Conservation (phyloP, 805 yeast genomes). For the Scheffersomyces amazonensis region DNA sequence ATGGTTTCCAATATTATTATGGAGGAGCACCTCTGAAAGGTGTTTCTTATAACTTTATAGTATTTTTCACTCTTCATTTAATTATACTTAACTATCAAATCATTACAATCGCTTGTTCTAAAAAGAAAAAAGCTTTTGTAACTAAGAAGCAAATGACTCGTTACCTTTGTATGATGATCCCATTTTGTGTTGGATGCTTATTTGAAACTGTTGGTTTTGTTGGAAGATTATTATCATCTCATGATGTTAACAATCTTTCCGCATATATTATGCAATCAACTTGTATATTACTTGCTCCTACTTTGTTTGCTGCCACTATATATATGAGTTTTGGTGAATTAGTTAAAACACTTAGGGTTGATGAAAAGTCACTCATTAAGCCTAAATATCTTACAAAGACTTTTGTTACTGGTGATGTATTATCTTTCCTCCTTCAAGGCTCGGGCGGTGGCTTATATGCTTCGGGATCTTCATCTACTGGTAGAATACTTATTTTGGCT, state of each 20-base stretch:
- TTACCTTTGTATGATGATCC: constrained; percentile 5
- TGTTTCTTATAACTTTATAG: background rate
- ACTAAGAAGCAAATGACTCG: background rate
- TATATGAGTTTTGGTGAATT: constrained; percentile 28
- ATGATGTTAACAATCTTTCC: constrained; percentile 5
- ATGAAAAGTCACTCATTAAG: constrained; percentile 9
- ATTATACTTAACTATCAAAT: background rate
- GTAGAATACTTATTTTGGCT: constrained; percentile 17
- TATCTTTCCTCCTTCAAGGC: constrained; percentile 24
- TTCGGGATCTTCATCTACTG: constrained; percentile 7
- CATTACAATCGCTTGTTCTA: background rate
- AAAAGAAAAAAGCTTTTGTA: background rate
- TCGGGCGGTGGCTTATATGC: constrained; percentile 31
- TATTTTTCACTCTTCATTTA: background rate
- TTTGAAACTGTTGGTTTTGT: constrained; percentile 22
- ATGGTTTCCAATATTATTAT: too few species aligned
- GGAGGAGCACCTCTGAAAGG: background rate
- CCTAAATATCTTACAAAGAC: constrained; percentile 18
- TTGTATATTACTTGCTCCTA: constrained; percentile 25
- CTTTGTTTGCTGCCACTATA: constrained; percentile 26
- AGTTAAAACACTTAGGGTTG: background rate
- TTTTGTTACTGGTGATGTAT: constrained; percentile 28
- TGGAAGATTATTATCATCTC: constrained; percentile 14
- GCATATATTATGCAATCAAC: constrained; percentile 22
- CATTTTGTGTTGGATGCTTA: constrained; percentile 21